Evolutionary conservation across 441 rosid genomes (phyloP).

Genomic region (Corymbia citriodora): DNA sequence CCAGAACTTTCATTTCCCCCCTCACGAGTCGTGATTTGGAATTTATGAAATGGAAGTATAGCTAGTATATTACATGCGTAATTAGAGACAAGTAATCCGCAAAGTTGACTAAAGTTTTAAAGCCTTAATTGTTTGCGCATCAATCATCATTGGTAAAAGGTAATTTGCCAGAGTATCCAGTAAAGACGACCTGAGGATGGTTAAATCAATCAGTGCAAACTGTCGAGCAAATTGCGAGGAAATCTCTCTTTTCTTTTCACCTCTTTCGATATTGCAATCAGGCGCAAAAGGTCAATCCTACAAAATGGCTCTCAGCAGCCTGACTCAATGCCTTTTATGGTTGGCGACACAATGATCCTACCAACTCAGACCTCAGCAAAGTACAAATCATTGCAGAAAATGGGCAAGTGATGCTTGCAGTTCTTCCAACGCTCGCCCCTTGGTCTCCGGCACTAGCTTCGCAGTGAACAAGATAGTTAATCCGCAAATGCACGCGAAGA

Average conservation of each 20-base stretch:
- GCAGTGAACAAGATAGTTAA: neutral
- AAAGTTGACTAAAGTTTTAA: neutral
- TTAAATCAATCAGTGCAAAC: neutral
- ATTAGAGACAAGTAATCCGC: neutral
- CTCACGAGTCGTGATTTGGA: rapidly evolving
- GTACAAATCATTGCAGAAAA: neutral
- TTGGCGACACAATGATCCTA: neutral
- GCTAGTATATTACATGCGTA: neutral
- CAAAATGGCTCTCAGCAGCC: neutral
- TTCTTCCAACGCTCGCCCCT: conserved; percentile 70
- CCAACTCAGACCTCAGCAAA: neutral
- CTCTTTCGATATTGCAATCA: neutral
- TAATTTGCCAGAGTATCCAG: neutral
- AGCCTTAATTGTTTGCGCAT: neutral
- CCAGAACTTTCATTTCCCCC: neutral
- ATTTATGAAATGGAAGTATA: neutral
- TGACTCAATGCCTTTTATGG: neutral
- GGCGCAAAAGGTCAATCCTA: neutral
- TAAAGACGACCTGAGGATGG: neutral
- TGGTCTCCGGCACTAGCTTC: conserved; percentile 47
- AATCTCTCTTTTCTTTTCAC: neutral
- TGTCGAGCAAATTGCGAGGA: neutral
- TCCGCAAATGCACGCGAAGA: neutral
- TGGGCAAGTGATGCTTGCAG: conserved; percentile 37
- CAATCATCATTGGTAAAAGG: neutral